Evolutionary conservation across 352 stramenopile species (phyloP), one percentile per base, ranked within the genome.

Genomic region (Globisporangium alternatum): DNA sequence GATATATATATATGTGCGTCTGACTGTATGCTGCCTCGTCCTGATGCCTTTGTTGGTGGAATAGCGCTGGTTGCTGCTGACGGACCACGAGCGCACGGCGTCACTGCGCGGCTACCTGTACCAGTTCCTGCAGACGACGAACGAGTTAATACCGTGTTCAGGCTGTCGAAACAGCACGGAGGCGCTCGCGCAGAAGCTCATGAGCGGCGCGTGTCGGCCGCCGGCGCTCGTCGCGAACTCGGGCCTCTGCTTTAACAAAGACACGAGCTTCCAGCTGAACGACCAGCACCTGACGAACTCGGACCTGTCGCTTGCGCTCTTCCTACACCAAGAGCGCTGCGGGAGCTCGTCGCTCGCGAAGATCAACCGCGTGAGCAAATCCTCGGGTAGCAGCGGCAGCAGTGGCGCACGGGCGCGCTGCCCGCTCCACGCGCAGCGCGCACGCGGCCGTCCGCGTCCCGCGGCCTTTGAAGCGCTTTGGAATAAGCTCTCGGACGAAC

Each of bases 101-200:
- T 91, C 85, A 44, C 73, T 95, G 41, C 75, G 76, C 44, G 87
- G 73, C 66, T 80, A 90, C 52, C 67, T 72, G 17, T 68, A 77
- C 47, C 83, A 93, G 71, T 91, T 93, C 43, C 61, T 95, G 44
- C 74, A 89, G 65, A 93, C 81, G 5, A 80, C 82, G 25, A 77
- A 67, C 31, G 87, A 93, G 39, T 54, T 95, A 52, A 64, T 95
- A 64, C 78, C 78, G 58, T 95, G 87, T 66, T 65, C 89, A 7
- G 83, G 83, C 37, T 95, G 87, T 70, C 81, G 87, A n/a, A 90
- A 76, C 66, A 83, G 80, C 67, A 87, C 87, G 0, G 85, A 95
- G 37, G 67, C 77, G 51, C 82, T 95, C 19, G 91, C 88, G 56
- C 85, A 91, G 56, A 85, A 81, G 55, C 71, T 93, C 17, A 64